Evolutionary conservation across 768 basidiomycete species (phyloP).

Genomic region (Mycena albidolilacea): DNA sequence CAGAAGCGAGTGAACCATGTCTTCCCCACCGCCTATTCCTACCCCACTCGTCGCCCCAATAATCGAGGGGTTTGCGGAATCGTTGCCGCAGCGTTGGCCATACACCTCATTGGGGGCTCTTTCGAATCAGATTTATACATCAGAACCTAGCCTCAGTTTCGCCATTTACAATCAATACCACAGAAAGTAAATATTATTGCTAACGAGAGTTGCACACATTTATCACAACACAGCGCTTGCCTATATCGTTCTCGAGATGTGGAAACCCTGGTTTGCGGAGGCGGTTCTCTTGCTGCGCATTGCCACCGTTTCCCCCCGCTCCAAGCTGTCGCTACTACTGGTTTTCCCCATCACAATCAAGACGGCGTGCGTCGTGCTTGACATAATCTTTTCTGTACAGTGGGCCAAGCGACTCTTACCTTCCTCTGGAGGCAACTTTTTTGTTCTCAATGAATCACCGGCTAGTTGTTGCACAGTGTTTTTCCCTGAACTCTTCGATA

Average conservation of each 20-base stretch:
- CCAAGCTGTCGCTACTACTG: conserved; percentile 18
- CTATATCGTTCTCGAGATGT: neutral
- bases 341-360: conserved; percentile 22
- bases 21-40: too few species aligned
- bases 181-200: neutral
- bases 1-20: too few species aligned
- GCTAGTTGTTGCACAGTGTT: neutral
- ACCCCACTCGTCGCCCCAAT: too few species aligned
- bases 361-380: conserved; percentile 8
- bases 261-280: conserved; percentile 32
- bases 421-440: neutral
- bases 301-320: conserved; percentile 13
- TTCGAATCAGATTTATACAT: too few species aligned
- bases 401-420: neutral
- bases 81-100: too few species aligned
- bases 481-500: conserved; percentile 12
- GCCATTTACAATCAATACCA: neutral
- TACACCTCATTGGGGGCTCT: too few species aligned
- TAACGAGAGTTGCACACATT: neutral
- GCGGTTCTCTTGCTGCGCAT: conserved; percentile 27
- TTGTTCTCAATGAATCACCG: neutral
- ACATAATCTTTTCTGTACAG: conserved; percentile 3
- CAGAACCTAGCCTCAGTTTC: neutral
- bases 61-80: too few species aligned
- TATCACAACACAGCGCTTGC: neutral